Base-by-base conservation (phyloP, 1,139 yeast genomes). In the Suhomyces terraborum region DNA sequence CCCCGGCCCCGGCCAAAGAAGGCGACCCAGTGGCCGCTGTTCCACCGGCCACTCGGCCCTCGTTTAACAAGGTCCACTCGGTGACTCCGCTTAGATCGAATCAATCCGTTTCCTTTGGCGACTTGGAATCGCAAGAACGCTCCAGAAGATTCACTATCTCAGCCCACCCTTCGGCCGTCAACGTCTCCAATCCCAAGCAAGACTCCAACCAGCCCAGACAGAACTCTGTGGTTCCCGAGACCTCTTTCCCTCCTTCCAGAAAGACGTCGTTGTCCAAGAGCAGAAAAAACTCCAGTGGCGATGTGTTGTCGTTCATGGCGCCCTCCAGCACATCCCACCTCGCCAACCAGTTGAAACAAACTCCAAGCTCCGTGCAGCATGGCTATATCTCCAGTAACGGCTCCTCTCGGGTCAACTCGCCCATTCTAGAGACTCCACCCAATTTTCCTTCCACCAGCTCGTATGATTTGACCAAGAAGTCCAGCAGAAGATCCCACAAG, bases 81-180 rank as follows among this genome's bases (percentile, higher is more conserved):
- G 47, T 38, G 29, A 24, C 33, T 12, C 48, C 48, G 18, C 28
- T 42, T 18, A 49, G 37, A 20, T 38, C 49, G 39, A 40, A 45
- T 32, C 61, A 54, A 39, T 51, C 66, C 19, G 78, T 73, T 7
- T 70, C 77, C 4, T 73, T 73, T 46, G 59, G 66, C 26, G 73
- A 69, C 37, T 51, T 61, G 41, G 73, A 71, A 32, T 52, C 50
- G 23, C 70, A 62, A 43, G 78, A 73, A 36, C 59, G 70, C 32
- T 56, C 70, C 16, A 53, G 77, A 39, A 52, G 78, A 35, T 72
- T 73, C 53, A 73, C 78, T 9, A 73, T 73, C 17, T 62, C 73
- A 7, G 73, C 78, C 2, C 76, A 73, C 41, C 78, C 78, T 1
- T 56, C 58, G 39, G 38, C 53, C 17, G 56, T 47, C 12, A 57